Conservation (phyloP, 352 stramenopile genomes). For the Phytophthora sansomeana region DNA sequence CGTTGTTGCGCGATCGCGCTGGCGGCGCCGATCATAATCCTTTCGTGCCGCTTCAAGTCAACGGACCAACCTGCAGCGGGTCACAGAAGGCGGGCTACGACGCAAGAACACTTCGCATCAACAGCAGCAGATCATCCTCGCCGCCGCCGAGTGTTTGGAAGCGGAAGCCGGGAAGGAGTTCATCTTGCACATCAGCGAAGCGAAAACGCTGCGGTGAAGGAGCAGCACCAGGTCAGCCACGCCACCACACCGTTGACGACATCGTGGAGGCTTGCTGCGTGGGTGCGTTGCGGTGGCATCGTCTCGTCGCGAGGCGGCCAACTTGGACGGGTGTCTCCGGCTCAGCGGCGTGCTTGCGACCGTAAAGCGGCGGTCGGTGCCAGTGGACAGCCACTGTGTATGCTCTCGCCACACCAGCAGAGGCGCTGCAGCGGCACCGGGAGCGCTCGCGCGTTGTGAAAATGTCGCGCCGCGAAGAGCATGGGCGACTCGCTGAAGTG, state of each 20-base stretch:
- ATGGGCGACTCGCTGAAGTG: conserved; percentile 2
- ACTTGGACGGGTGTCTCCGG: conserved; percentile 3
- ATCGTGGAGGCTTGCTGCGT: neutral
- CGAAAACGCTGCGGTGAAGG: conserved; percentile 22
- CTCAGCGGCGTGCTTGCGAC: conserved; percentile 9
- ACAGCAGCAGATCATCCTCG: conserved; percentile 25
- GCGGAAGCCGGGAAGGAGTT: conserved; percentile 17
- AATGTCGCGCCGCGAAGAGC: conserved; percentile 34
- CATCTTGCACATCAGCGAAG: conserved; percentile 31
- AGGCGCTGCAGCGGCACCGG: neutral
- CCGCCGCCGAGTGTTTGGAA: conserved; percentile 17
- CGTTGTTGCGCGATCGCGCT: conserved; percentile 22
- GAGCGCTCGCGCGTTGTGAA: conserved; percentile 1
- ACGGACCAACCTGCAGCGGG: conserved; percentile 2
- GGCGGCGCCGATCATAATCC: conserved; percentile 18
- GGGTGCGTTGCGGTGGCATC: conserved; percentile 7
- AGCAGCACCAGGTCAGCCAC: conserved; percentile 25
- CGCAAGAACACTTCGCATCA: conserved; percentile 13
- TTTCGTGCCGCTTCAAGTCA: neutral
- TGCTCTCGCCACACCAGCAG: conserved; percentile 3
- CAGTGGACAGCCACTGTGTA: neutral
- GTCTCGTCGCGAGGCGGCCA: conserved; percentile 7
- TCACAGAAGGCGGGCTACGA: neutral
- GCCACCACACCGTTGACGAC: conserved; percentile 4
- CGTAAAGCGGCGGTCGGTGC: conserved; percentile 4